Conservation (phyloP, 805 yeast species). For the Citeromyces matritensis region DNA sequence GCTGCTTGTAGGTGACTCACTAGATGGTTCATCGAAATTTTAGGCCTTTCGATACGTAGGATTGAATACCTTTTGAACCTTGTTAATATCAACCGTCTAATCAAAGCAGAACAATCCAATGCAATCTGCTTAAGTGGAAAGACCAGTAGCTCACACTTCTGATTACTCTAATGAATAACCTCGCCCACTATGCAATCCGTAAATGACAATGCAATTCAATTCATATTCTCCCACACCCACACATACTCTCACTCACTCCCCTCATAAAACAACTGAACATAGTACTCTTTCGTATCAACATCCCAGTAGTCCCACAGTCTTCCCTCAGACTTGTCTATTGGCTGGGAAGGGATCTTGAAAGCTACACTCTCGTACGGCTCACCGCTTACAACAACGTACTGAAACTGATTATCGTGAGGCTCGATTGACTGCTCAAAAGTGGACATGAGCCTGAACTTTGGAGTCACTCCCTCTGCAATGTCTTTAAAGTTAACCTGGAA, state of each 20-base stretch:
- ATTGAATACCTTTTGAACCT: too few species aligned
- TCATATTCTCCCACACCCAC: too few species aligned
- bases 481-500: conserved; percentile 44
- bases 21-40: too few species aligned
- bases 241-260: neutral
- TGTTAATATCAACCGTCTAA: too few species aligned
- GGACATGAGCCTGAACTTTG: conserved; percentile 65
- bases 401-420: conserved; percentile 29
- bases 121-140: too few species aligned
- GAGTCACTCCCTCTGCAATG: conserved; percentile 26
- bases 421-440: conserved; percentile 45
- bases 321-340: conserved; percentile 12
- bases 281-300: conserved; percentile 48
- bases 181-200: too few species aligned
- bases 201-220: too few species aligned
- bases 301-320: conserved; percentile 67
- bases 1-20: too few species aligned
- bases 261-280: conserved; percentile 50
- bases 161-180: too few species aligned
- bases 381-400: conserved; percentile 67
- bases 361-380: conserved; percentile 84
- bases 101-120: too few species aligned
- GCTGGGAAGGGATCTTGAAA: conserved; percentile 50
- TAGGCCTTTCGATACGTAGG: too few species aligned
- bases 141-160: too few species aligned